Conservation (phyloP, 768 basidiomycete species). For the Leccinum variicolor region DNA sequence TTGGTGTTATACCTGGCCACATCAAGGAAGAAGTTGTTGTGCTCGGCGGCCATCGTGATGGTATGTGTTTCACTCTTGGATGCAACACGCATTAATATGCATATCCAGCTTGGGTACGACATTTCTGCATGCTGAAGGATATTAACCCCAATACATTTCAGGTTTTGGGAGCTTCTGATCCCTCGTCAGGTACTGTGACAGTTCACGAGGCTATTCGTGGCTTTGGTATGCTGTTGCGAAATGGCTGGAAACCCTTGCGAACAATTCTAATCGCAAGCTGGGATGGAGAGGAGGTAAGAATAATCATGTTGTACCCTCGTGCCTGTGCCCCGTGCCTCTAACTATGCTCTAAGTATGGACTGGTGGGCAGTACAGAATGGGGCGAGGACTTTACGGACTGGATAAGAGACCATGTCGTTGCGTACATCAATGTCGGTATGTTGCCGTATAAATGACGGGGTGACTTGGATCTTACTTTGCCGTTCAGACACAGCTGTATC, state of each 20-base stretch:
- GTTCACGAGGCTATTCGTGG: constrained; percentile 56
- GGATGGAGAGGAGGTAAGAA: constrained; percentile 68
- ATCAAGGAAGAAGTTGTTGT: constrained; percentile 83
- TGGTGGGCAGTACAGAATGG: constrained; percentile 90
- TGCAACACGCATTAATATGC: constrained; percentile 6
- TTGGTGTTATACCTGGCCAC: constrained; percentile 81
- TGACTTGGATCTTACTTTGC: constrained; percentile 25
- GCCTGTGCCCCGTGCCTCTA: background rate
- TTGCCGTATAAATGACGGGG: constrained; percentile 28
- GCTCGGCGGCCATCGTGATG: constrained; percentile 88
- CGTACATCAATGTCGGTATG: constrained; percentile 81
- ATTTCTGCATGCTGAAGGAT: background rate
- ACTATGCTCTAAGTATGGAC: constrained; percentile 46
- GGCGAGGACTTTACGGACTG: constrained; percentile 88
- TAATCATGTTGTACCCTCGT: background rate
- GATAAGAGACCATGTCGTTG: constrained; percentile 76
- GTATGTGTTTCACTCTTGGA: constrained; percentile 35
- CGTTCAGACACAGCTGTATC: constrained; percentile 51
- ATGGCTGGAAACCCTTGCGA: constrained; percentile 68
- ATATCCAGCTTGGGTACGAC: constrained; percentile 22
- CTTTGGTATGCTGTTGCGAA: constrained; percentile 45
- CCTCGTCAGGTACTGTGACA: constrained; percentile 54
- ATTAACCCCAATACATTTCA: constrained; percentile 11
- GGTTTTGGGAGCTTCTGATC: constrained; percentile 54
- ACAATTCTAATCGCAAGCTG: constrained; percentile 76